A percentile compares a stretch with the other conserved stretches of the same genome.
phyloP scores from a whole-genome alignment of 805 yeast genomes.

The Lipomyces chichibuensis region DNA sequence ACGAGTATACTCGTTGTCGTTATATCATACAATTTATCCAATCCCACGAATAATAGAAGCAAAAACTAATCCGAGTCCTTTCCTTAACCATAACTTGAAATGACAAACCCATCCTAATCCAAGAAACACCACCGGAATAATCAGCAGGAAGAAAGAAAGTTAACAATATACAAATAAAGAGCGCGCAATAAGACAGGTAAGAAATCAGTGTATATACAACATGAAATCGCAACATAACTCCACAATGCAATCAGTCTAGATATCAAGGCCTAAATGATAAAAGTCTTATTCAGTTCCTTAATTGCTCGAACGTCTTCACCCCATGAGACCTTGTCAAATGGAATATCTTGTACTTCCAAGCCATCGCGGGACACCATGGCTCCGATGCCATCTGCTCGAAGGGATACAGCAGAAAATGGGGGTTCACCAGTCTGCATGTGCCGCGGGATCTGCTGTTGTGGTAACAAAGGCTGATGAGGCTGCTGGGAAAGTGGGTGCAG shows the following conservation, averaged over 20 bases:
- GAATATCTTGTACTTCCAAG: slow-evolving; percentile 37
- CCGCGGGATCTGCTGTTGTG: slow-evolving; percentile 19
- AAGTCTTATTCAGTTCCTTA: slow-evolving; percentile 39
- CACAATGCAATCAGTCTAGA: background rate
- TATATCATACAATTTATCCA: slow-evolving; percentile 1
- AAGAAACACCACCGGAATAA: background rate
- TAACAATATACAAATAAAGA: background rate
- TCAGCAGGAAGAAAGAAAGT: background rate
- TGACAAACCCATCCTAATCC: background rate
- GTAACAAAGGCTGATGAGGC: slow-evolving; percentile 17
- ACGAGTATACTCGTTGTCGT: background rate
- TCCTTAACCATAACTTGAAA: background rate
- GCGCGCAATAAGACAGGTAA: background rate
- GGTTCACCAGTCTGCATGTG: slow-evolving; percentile 13
- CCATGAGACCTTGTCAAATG: slow-evolving; percentile 39
- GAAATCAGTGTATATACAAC: background rate
- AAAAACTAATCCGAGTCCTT: background rate
- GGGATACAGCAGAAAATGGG: slow-evolving; percentile 26
- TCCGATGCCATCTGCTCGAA: slow-evolving; percentile 43
- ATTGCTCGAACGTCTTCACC: slow-evolving; percentile 44
- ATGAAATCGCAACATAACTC: background rate
- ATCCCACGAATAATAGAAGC: background rate
- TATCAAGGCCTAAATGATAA: slow-evolving; percentile 19
- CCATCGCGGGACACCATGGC: slow-evolving; percentile 5
- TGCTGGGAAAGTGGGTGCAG: slow-evolving; percentile 9